Evolutionary conservation across 345 rosid genomes (phyloP).

Genomic region (Erucastrum elatum): DNA sequence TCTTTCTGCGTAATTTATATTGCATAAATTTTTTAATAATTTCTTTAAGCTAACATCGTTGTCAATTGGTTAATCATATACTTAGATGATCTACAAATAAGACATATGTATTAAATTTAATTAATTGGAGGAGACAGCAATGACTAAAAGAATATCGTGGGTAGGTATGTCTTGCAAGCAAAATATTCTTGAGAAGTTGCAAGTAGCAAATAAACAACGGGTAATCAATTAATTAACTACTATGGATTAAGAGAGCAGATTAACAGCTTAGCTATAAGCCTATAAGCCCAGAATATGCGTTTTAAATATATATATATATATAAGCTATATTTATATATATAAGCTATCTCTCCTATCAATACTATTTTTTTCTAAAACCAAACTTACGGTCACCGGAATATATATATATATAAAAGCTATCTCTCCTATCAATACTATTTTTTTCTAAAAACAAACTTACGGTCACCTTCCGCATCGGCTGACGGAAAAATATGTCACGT

Average conservation of each 20-base stretch:
- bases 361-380: neutral
- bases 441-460: neutral
- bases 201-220: conserved; percentile 22
- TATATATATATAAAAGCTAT: conserved; percentile 26
- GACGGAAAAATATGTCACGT: conserved; percentile 7
- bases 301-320: neutral
- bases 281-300: neutral
- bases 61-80: conserved; percentile 4
- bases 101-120: neutral
- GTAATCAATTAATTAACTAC: conserved; percentile 2
- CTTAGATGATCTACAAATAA: neutral
- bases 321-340: neutral
- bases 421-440: conserved; percentile 31
- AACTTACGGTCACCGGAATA: conserved; percentile 6
- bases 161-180: conserved; percentile 36
- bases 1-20: neutral
- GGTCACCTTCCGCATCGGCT: conserved; percentile 27
- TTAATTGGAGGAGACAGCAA: neutral
- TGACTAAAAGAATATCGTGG: conserved; percentile 1
- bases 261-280: conserved; percentile 13
- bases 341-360: conserved; percentile 35
- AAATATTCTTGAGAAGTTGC: conserved; percentile 16
- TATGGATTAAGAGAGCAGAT: neutral
- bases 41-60: neutral
- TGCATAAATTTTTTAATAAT: neutral